phyloP scores from a whole-genome alignment of 495 filamentous ascomycete genomes.

The Annulohypoxylon moriforme region DNA sequence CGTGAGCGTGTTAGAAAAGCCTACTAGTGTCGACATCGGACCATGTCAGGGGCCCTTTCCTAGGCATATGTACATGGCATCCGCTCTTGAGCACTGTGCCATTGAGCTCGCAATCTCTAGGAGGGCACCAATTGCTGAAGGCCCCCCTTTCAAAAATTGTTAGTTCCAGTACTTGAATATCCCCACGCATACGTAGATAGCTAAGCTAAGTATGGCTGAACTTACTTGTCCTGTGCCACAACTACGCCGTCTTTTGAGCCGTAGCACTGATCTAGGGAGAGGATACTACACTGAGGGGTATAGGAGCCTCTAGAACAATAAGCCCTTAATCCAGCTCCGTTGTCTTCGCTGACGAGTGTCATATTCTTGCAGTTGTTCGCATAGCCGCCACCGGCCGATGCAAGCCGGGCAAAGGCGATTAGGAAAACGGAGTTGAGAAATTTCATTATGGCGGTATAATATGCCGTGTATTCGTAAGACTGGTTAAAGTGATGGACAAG shows the following conservation, averaged over 20 bases:
- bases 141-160: background rate
- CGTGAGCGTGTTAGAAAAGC: background rate
- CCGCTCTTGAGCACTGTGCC: background rate
- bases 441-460: slow-evolving; percentile 1
- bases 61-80: background rate
- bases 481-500: too few species aligned
- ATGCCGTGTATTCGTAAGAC: too few species aligned
- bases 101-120: background rate
- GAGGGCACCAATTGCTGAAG: background rate
- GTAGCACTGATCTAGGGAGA: slow-evolving; percentile 18
- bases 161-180: too few species aligned
- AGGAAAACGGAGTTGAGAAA: background rate
- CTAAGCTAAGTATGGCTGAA: too few species aligned
- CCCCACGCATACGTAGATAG: too few species aligned
- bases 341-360: background rate
- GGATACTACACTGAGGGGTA: slow-evolving; percentile 8
- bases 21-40: slow-evolving; percentile 5
- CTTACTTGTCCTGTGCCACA: slow-evolving; percentile 22
- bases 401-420: background rate
- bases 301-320: background rate
- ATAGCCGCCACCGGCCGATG: background rate
- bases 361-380: slow-evolving; percentile 5
- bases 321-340: background rate
- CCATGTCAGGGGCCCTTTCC: background rate
- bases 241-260: background rate